Evolutionary conservation across 345 rosid species (phyloP).

Genomic region (Populus nigra): DNA sequence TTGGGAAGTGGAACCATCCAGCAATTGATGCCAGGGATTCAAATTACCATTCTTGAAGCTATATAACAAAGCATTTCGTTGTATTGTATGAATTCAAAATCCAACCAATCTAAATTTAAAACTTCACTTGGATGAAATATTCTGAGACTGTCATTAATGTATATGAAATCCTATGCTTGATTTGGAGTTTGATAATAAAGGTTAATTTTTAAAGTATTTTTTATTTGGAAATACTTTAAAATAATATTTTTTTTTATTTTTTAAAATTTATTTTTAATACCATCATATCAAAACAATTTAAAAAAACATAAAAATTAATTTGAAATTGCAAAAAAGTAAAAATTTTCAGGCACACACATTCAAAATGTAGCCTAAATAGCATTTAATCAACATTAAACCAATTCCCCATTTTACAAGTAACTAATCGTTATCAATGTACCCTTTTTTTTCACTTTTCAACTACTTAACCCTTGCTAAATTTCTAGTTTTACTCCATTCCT

Average conservation of each 20-base stretch:
- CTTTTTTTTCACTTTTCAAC: too few relatives aligned
- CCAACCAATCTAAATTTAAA: background rate
- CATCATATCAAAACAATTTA: too few relatives aligned
- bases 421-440: background rate
- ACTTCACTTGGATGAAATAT: background rate
- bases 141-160: slow-evolving; percentile 6
- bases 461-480: slow-evolving; percentile 37
- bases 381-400: slow-evolving; percentile 30
- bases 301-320: too few relatives aligned
- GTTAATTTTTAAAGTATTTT: too few relatives aligned
- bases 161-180: slow-evolving; percentile 14
- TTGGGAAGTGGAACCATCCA: background rate
- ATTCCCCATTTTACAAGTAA: slow-evolving; percentile 7
- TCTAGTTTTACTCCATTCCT: slow-evolving; percentile 70
- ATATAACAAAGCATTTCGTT: background rate
- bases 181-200: background rate
- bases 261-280: too few relatives aligned
- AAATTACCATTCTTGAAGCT: background rate
- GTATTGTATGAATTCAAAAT: background rate
- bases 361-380: slow-evolving; percentile 16
- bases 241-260: too few relatives aligned
- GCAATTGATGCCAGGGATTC: background rate
- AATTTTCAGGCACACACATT: too few relatives aligned
- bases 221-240: too few relatives aligned
- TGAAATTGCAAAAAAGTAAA: too few relatives aligned